Evolutionary conservation across 1,284 basidiomycete genomes (phyloP).

Genomic region (Boletus sp.): DNA sequence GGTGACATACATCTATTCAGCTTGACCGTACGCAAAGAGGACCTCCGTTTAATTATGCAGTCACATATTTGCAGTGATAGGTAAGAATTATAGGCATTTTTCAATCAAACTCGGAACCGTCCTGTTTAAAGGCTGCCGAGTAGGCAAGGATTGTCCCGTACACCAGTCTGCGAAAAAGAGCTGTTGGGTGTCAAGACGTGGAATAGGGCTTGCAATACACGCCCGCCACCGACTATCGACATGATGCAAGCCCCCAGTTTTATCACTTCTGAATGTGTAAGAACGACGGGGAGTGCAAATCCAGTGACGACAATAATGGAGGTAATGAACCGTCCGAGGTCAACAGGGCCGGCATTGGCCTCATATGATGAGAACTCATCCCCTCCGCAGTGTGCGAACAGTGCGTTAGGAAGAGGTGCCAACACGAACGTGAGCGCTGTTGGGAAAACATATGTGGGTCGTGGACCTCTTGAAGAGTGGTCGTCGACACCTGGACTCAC

Average conservation of each 20-base stretch:
- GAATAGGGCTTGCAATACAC: slow-evolving; percentile 8
- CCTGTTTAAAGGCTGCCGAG: slow-evolving; percentile 77
- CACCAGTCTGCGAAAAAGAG: slow-evolving; percentile 58
- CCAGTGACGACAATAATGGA: slow-evolving; percentile 88
- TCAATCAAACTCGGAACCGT: slow-evolving; percentile 69
- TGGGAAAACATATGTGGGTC: slow-evolving; percentile 5
- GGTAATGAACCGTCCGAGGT: slow-evolving; percentile 91
- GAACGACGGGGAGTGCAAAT: slow-evolving; percentile 87
- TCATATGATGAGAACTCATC: slow-evolving; percentile 80
- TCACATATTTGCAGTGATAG: slow-evolving; percentile 15
- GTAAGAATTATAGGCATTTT: background rate
- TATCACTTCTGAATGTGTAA: slow-evolving; percentile 91
- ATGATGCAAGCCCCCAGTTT: slow-evolving; percentile 83
- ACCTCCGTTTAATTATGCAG: slow-evolving; percentile 13
- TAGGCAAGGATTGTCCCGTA: slow-evolving; percentile 93
- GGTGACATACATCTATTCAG: background rate
- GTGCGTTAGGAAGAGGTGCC: slow-evolving; percentile 91
- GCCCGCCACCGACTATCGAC: slow-evolving; percentile 92
- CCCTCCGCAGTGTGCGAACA: slow-evolving; percentile 80
- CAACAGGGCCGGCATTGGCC: slow-evolving; percentile 59
- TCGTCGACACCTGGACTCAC: slow-evolving; percentile 49
- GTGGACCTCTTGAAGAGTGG: background rate
- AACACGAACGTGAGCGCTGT: slow-evolving; percentile 91
- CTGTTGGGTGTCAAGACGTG: background rate
- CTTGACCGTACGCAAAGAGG: slow-evolving; percentile 5